phyloP scores from a whole-genome alignment of 129 eudicot genomes.

The Glebionis coronaria region DNA sequence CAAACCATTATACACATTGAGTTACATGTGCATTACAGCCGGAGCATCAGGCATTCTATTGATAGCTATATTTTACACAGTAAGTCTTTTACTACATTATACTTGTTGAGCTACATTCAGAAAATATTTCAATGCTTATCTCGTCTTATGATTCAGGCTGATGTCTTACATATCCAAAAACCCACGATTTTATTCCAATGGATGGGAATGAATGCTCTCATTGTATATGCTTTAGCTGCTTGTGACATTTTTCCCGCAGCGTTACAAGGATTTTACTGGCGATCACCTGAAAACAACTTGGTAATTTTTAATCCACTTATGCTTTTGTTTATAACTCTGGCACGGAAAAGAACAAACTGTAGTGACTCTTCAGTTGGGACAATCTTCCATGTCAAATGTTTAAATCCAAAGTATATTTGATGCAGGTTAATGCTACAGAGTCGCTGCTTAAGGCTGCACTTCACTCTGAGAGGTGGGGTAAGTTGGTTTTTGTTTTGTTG shows the following conservation, averaged over 20 bases:
- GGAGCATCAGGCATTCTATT: conserved; percentile 86
- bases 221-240: conserved; percentile 87
- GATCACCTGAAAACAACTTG: conserved; percentile 82
- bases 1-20: conserved; percentile 85
- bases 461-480: conserved; percentile 73
- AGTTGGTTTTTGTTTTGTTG: conserved; percentile 59
- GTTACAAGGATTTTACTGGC: conserved; percentile 85
- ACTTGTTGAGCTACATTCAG: neutral
- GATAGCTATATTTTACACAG: conserved; percentile 56
- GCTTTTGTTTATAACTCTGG: neutral
- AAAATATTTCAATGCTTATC: conserved; percentile 7
- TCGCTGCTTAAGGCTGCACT: conserved; percentile 40
- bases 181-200: conserved; percentile 62
- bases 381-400: neutral
- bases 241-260: conserved; percentile 79
- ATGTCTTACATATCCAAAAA: conserved; percentile 51
- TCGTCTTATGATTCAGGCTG: conserved; percentile 55
- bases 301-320: conserved; percentile 30
- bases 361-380: neutral
- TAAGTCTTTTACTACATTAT: conserved; percentile 36
- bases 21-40: conserved; percentile 85
- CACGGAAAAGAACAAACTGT: neutral
- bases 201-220: conserved; percentile 97
- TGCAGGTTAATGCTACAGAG: conserved; percentile 65
- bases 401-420: neutral